A percentile compares a stretch with the other conserved stretches of the same genome.
Conservation (phyloP, 2,329 filamentous ascomycete species). For the Stagonosporopsis vannaccii region DNA sequence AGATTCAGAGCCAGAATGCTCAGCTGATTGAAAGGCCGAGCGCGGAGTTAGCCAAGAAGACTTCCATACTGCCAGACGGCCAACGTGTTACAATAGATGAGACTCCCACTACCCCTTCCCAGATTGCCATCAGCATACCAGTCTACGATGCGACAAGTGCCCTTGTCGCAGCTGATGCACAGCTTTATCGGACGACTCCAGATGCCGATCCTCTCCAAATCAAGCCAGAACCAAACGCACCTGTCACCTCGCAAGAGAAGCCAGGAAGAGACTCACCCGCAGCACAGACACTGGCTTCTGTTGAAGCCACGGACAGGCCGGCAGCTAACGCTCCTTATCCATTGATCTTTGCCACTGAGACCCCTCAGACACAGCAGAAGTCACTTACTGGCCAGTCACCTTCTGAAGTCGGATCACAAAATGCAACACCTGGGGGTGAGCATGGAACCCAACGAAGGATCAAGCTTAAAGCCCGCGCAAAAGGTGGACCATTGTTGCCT, state of each 20-base stretch:
- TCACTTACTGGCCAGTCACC: not conserved
- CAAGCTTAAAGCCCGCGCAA: not conserved
- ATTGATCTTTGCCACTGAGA: not conserved
- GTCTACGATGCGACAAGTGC: too few species aligned
- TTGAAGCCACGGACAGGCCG: not conserved
- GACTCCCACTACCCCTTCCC: too few species aligned
- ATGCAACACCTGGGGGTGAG: not conserved
- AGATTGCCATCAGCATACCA: too few species aligned
- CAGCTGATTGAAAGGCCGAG: too few species aligned
- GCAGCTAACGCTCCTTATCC: not conserved
- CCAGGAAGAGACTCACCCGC: not conserved
- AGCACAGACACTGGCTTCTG: not conserved
- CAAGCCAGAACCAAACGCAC: too few species aligned
- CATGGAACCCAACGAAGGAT: not conserved
- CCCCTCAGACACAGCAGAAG: not conserved
- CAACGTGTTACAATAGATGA: too few species aligned
- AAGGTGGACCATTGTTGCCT: not conserved
- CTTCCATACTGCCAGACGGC: not conserved
- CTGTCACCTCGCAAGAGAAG: not conserved
- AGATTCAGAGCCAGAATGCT: too few species aligned
- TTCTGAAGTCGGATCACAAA: not conserved
- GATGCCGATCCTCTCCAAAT: too few species aligned
- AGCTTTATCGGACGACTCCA: too few species aligned
- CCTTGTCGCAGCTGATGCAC: too few species aligned
- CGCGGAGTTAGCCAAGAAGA: not conserved